Evolutionary conservation across 1,284 basidiomycete genomes (phyloP).

Genomic region (Pseudozyma tsukubaensis): DNA sequence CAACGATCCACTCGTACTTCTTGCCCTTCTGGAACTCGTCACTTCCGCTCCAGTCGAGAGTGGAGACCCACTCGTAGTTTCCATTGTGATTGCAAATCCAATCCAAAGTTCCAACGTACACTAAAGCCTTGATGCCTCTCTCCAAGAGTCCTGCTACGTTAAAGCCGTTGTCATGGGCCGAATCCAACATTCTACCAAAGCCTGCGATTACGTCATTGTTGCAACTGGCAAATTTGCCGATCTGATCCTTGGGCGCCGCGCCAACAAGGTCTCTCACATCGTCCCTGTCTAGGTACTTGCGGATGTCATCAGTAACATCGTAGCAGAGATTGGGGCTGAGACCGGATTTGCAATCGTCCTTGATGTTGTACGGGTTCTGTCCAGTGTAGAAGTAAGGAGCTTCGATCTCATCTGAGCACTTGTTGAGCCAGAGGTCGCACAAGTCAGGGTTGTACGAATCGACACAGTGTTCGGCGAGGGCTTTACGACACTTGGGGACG

Average conservation of each 20-base stretch:
- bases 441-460: constrained; percentile 37
- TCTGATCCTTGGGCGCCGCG: constrained; percentile 46
- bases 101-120: constrained; percentile 75
- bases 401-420: constrained; percentile 45
- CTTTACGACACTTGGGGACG: constrained; percentile 31
- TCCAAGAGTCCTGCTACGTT: constrained; percentile 81
- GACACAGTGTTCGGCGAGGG: constrained; percentile 38
- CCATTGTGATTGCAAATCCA: constrained; percentile 66
- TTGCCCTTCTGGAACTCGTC: constrained; percentile 26
- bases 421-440: constrained; percentile 30
- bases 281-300: constrained; percentile 56
- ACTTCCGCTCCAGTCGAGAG: constrained; percentile 38
- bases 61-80: constrained; percentile 49
- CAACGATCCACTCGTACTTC: constrained; percentile 47
- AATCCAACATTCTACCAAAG: constrained; percentile 39
- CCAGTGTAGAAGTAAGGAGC: constrained; percentile 51
- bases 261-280: constrained; percentile 59
- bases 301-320: constrained; percentile 52
- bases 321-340: constrained; percentile 55
- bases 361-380: constrained; percentile 63
- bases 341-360: constrained; percentile 56
- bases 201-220: constrained; percentile 36
- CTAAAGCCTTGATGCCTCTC: constrained; percentile 77
- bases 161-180: constrained; percentile 47
- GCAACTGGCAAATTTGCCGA: constrained; percentile 56